These are phyloP conservation scores for Neofusicoccum cordaticola DNA, from an alignment of 2,329 filamentous ascomycete species.

Conservation along the genomic window DNA sequence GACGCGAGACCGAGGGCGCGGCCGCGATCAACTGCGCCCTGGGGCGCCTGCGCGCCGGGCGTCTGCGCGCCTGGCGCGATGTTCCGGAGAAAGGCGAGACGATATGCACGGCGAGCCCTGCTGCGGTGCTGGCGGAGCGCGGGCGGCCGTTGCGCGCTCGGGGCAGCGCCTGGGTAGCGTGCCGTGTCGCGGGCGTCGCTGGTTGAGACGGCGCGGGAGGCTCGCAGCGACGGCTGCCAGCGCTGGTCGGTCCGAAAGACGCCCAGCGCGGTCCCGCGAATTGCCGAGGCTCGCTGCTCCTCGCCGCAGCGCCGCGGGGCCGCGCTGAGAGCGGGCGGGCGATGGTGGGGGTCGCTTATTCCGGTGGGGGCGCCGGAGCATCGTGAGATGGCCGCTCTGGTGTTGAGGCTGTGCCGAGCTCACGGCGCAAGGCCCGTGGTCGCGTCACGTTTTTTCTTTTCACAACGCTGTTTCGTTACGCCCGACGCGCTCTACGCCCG, in stretches of 20 bases:
- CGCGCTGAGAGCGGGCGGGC: not conserved
- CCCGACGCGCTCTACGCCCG: not conserved
- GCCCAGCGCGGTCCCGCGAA: not conserved
- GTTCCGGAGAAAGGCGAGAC: not conserved
- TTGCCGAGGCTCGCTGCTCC: not conserved
- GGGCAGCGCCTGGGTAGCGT: not conserved
- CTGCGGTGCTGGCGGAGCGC: not conserved
- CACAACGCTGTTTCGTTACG: not conserved
- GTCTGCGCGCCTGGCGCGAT: not conserved
- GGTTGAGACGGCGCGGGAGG: not conserved
- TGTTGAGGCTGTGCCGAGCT: constrained; percentile 5
- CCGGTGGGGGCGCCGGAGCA: not conserved
- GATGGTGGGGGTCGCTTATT: not conserved
- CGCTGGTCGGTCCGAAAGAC: not conserved
- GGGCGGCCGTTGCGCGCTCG: not conserved
- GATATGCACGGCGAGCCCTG: not conserved
- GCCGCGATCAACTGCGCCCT: too few species aligned
- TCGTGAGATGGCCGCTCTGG: constrained; percentile 5
- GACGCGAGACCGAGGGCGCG: not conserved
- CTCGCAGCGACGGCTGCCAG: not conserved
- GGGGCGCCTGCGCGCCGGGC: too few species aligned
- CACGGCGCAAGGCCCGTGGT: not conserved
- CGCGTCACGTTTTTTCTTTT: constrained; percentile 2
- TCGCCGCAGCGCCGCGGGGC: not conserved
- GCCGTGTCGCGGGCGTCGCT: not conserved